These are phyloP conservation scores for Mycena vulgaris DNA, from an alignment of 768 basidiomycete genomes.

Conservation along the genomic window DNA sequence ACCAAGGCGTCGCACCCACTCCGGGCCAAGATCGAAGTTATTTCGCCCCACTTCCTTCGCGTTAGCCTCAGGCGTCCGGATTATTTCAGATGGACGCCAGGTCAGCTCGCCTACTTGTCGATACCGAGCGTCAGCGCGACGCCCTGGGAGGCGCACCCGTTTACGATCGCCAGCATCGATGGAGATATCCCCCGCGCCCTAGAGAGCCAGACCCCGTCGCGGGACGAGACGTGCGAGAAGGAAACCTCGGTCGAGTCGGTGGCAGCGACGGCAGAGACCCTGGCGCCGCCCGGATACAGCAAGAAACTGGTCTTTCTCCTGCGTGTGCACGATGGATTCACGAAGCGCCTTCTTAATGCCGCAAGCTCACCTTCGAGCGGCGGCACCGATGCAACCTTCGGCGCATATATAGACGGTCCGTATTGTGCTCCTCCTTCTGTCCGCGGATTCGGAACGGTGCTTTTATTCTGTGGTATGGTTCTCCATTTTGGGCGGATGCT, in stretches of 20 bases:
- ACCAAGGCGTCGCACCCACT: constrained; percentile 18
- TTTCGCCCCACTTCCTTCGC: constrained; percentile 51
- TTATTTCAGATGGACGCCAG: constrained; percentile 62
- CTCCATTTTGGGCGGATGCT: not conserved
- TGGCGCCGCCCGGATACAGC: constrained; percentile 35
- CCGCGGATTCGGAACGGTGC: constrained; percentile 55
- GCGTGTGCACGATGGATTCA: constrained; percentile 68
- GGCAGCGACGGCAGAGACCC: constrained; percentile 6
- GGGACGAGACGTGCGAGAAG: constrained; percentile 21
- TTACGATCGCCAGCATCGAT: constrained; percentile 62
- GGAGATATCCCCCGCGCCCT: constrained; percentile 32
- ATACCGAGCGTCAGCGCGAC: constrained; percentile 61
- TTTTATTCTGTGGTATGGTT: constrained; percentile 62
- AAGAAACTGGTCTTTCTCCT: constrained; percentile 68
- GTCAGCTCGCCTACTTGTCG: constrained; percentile 64
- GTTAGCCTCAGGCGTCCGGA: constrained; percentile 57
- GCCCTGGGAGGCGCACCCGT: constrained; percentile 67
- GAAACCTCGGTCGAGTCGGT: constrained; percentile 14
- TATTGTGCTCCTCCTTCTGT: constrained; percentile 62
- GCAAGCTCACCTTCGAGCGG: constrained; percentile 37
- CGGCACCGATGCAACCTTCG: constrained; percentile 46
- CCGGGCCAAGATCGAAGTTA: constrained; percentile 27
- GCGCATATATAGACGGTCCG: constrained; percentile 67
- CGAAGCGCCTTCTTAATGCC: constrained; percentile 56
- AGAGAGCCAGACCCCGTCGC: not conserved